phyloP scores from a whole-genome alignment of 495 filamentous ascomycete species.

The Lichenothelia convexa region DNA sequence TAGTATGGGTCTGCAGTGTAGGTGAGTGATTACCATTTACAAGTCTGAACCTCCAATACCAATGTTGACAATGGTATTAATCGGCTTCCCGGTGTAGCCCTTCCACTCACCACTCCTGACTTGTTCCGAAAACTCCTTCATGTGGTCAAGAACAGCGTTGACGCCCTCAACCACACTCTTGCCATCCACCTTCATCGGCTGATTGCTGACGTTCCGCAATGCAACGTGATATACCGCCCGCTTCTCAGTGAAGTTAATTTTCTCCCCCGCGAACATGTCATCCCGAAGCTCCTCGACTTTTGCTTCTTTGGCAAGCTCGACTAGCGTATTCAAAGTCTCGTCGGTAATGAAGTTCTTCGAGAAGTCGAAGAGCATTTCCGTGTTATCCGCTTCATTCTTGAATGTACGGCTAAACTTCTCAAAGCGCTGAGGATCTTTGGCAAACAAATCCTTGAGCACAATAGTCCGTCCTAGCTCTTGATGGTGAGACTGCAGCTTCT shows the following conservation, averaged over 20 bases:
- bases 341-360: conserved; percentile 96
- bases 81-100: conserved; percentile 94
- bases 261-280: conserved; percentile 90
- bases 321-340: conserved; percentile 68
- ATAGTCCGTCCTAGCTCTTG: conserved; percentile 65
- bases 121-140: conserved; percentile 92
- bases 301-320: conserved; percentile 81
- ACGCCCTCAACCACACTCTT: conserved; percentile 91
- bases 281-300: conserved; percentile 82
- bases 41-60: conserved; percentile 97
- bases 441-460: conserved; percentile 82
- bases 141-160: conserved; percentile 80
- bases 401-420: conserved; percentile 76
- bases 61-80: conserved; percentile 90
- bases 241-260: conserved; percentile 98
- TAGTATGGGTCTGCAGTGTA: neutral
- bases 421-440: conserved; percentile 76
- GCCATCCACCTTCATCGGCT: conserved; percentile 83
- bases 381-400: conserved; percentile 53
- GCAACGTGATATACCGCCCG: conserved; percentile 92
- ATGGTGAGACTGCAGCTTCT: conserved; percentile 76
- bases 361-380: conserved; percentile 91
- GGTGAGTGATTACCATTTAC: conserved; percentile 32
- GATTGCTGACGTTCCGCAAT: conserved; percentile 67
- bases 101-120: conserved; percentile 93